Evolutionary conservation across 2,329 filamentous ascomycete species (phyloP), one percentile per base, ranked within the genome.

Genomic region (Lecanoromycetidae sp.): DNA sequence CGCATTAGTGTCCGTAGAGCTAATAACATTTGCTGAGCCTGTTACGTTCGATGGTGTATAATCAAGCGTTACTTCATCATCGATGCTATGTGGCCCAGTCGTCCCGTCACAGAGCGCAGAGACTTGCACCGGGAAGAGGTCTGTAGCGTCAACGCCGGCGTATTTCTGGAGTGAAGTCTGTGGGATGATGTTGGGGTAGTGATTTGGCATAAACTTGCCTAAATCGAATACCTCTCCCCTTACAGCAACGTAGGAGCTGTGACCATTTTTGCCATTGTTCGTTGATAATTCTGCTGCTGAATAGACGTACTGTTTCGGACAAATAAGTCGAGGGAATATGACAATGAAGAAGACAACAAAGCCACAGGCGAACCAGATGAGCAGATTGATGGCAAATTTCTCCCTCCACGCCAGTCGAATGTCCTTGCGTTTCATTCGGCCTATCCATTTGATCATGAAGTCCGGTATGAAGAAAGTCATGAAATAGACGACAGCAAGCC

Each of bases 301-400:
- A 66, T 76, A 96, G 42, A 98, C 87, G 59, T 94, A 69, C 62
- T 98, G 91, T 17, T 73, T 90, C 0, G 91, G 91, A 65, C 91
- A 98, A 58, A 98, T 87, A 54, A 96, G 67, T 55, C 74, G 69
- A 1, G 93, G 93, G 60, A 98, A 93, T 46, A 80, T 74, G 51
- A 96, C 75, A 59, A 96, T 87, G 71, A 98, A 84, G 71, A 98
- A 98, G 47, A 83, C 76, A 23, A 85, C 79, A 40, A 84, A 65
- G 13, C 68, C 70, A 66, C 90, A 96, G 61, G 75, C 77, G 48
- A 90, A 69, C 91, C 93, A 98, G 61, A 98, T 98, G 60, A 96
- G 75, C 63, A 98, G 73, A 70, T 98, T 98, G 74, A 98, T 98
- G 45, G 91, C 90, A 50, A 98, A 64, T 72, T 98, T 98, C 64